phyloP scores from a whole-genome alignment of 2,329 filamentous ascomycete species.

The Aspergillus sp. region DNA sequence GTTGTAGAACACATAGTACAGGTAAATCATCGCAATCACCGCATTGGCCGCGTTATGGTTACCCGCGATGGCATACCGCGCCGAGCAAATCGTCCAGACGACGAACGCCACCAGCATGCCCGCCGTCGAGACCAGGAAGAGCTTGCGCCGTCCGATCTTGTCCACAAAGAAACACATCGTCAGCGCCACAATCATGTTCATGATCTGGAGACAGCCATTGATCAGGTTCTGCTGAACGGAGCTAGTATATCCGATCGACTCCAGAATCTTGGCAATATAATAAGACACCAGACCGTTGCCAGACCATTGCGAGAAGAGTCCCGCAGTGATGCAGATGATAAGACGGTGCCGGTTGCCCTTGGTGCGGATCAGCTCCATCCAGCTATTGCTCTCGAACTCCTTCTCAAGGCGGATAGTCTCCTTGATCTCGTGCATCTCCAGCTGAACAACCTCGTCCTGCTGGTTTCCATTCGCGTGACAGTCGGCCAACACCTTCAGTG shows the following conservation, averaged over 20 bases:
- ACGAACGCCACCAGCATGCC: conserved; percentile 47
- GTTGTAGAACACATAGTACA: conserved; percentile 43
- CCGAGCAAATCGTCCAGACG: conserved; percentile 42
- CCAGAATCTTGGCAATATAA: conserved; percentile 38
- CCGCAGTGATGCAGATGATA: conserved; percentile 52
- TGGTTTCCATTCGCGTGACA: conserved; percentile 42
- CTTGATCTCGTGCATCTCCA: conserved; percentile 37
- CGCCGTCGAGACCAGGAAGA: conserved; percentile 42
- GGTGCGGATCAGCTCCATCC: conserved; percentile 39
- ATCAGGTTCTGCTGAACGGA: conserved; percentile 39
- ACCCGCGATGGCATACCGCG: conserved; percentile 30
- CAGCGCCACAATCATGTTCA: conserved; percentile 37
- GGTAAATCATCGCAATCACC: conserved; percentile 43
- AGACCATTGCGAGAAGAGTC: conserved; percentile 58
- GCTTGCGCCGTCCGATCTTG: conserved; percentile 40
- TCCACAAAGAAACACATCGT: conserved; percentile 41
- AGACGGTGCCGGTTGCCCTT: conserved; percentile 55
- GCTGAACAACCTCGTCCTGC: conserved; percentile 28
- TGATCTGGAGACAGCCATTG: conserved; percentile 41
- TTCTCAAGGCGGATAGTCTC: conserved; percentile 45
- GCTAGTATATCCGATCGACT: conserved; percentile 36
- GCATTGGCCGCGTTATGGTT: conserved; percentile 32
- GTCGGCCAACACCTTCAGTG: conserved; percentile 29
- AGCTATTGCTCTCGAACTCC: conserved; percentile 46
- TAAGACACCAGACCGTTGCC: conserved; percentile 48